Evolutionary conservation across 352 stramenopile genomes (phyloP).

Genomic region (Sclerospora graminicola): DNA sequence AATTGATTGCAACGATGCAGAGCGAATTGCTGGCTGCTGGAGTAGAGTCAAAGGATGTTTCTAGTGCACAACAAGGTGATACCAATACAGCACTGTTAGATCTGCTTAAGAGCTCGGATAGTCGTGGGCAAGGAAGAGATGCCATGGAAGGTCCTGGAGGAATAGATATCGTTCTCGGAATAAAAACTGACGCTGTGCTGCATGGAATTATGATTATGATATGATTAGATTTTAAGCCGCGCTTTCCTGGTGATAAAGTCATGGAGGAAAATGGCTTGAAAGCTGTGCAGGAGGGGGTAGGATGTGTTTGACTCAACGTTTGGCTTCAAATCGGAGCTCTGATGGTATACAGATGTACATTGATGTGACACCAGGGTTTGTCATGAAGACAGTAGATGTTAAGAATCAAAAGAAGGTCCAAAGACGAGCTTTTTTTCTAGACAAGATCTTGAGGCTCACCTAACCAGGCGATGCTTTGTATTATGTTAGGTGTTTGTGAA

Average conservation of each 20-base stretch:
- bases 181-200: no score
- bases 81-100: slow-evolving; percentile 36
- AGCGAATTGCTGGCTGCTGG: slow-evolving; percentile 33
- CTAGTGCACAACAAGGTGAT: slow-evolving; percentile 9
- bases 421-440: background rate
- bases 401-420: slow-evolving; percentile 54
- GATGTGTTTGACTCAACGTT: background rate
- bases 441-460: no score
- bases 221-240: slow-evolving; percentile 37
- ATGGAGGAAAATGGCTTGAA: slow-evolving; percentile 52
- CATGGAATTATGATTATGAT: no score
- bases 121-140: slow-evolving; percentile 1
- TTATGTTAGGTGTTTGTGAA: slow-evolving; percentile 67
- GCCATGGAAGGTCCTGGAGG: slow-evolving; percentile 12
- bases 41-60: background rate
- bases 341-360: slow-evolving; percentile 42
- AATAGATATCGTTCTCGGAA: background rate
- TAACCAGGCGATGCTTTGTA: background rate
- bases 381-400: slow-evolving; percentile 63
- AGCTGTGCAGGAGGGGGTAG: slow-evolving; percentile 49
- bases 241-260: slow-evolving; percentile 62
- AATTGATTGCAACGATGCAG: slow-evolving; percentile 58
- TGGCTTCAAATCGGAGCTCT: background rate
- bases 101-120: slow-evolving; percentile 30
- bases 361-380: slow-evolving; percentile 64